These are phyloP conservation scores for Eutrema japonicum DNA, from an alignment of 345 rosid species.

Conservation along the genomic window DNA sequence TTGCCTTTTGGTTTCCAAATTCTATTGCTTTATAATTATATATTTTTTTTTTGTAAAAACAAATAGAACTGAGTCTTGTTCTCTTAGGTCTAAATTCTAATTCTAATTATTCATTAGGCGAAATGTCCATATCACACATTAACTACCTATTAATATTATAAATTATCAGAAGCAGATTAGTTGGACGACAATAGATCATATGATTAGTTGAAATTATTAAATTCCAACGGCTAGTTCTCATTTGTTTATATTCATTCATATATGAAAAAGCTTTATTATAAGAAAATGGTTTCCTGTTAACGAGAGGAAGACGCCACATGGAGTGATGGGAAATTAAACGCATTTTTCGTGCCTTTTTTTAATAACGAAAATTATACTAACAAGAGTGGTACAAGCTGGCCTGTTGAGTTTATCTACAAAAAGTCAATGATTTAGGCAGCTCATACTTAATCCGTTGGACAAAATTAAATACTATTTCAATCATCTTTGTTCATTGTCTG, in stretches of 20 bases:
- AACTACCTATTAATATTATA: conserved; percentile 17
- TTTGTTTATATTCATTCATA: conserved; percentile 6
- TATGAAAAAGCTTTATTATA: conserved; percentile 20
- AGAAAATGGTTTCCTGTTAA: not conserved
- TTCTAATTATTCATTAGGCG: conserved; percentile 25
- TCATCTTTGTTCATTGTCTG: conserved; percentile 25
- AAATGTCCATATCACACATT: conserved; percentile 32
- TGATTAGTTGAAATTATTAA: conserved; percentile 33
- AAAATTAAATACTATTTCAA: not conserved
- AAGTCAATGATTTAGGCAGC: conserved; percentile 40
- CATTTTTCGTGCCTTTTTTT: not conserved
- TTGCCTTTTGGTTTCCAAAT: not conserved
- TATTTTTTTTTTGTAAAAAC: too few species aligned
- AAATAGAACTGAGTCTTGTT: not conserved
- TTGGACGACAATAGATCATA: conserved; percentile 25
- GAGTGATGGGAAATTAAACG: conserved; percentile 18
- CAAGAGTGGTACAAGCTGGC: conserved; percentile 42
- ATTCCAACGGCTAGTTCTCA: conserved; percentile 39
- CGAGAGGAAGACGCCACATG: conserved; percentile 24
- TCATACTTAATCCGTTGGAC: conserved; percentile 5
- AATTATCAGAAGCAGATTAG: conserved; percentile 7
- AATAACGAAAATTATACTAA: conserved; percentile 3
- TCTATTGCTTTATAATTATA: not conserved
- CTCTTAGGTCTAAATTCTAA: not conserved
- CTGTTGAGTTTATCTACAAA: conserved; percentile 31